Conservation (phyloP, 352 stramenopile genomes). For the Phytophthora litchii region DNA sequence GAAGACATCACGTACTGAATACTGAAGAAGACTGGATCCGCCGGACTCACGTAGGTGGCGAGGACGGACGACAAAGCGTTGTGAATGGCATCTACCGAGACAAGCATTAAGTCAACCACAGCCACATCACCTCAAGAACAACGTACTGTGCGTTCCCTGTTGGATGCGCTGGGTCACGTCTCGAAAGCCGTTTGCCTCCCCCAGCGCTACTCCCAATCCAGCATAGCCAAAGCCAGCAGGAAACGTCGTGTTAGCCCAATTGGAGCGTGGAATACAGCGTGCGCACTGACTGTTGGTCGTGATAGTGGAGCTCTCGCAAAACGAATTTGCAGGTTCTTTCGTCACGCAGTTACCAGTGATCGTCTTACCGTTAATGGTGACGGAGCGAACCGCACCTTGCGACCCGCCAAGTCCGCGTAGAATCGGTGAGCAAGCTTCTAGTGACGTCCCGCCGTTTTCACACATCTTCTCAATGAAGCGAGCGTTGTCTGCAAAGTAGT, state of each 20-base stretch:
- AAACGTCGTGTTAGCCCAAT: constrained; percentile 42
- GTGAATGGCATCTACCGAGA: constrained; percentile 50
- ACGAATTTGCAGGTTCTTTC: constrained; percentile 27
- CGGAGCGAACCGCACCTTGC: constrained; percentile 13
- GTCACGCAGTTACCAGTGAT: constrained; percentile 39
- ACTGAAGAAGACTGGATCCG: constrained; percentile 55
- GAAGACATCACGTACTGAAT: constrained; percentile 49
- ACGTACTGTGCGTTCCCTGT: constrained; percentile 53
- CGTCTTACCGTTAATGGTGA: constrained; percentile 37
- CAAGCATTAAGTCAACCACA: constrained; percentile 2
- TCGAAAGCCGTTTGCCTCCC: constrained; percentile 34
- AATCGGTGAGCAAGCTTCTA: constrained; percentile 48
- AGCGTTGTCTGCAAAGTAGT: constrained; percentile 59
- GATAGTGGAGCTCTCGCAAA: constrained; percentile 49
- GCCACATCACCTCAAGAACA: background rate
- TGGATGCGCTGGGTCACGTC: constrained; percentile 47
- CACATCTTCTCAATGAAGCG: constrained; percentile 31
- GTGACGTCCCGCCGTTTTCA: constrained; percentile 20
- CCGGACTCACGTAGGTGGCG: constrained; percentile 39
- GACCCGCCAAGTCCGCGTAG: constrained; percentile 43
- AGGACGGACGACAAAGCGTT: constrained; percentile 39
- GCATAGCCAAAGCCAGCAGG: constrained; percentile 49
- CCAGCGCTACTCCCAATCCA: constrained; percentile 34
- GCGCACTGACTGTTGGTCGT: constrained; percentile 31
- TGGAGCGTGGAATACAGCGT: constrained; percentile 40